Conservation (phyloP, 1,284 basidiomycete genomes). For the Lignosus rhinocerotis region DNA sequence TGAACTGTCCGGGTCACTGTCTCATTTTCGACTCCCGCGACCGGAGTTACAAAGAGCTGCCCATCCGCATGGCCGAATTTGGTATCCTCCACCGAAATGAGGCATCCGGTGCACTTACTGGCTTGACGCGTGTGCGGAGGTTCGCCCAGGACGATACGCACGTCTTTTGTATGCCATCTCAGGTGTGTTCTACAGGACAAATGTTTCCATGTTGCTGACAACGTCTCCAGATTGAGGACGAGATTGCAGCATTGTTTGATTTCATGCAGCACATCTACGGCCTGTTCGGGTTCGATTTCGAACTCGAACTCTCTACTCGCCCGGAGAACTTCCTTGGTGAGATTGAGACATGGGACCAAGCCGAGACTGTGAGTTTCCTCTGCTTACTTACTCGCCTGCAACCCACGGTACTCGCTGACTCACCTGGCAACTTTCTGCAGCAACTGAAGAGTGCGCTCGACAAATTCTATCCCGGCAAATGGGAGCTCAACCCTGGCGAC, state of each 20-base stretch:
- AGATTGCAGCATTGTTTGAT: constrained; percentile 88
- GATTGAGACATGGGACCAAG: constrained; percentile 87
- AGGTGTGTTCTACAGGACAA: constrained; percentile 45
- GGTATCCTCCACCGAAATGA: constrained; percentile 98
- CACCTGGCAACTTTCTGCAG: constrained; percentile 37
- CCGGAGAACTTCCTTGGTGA: constrained; percentile 94
- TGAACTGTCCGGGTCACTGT: constrained; percentile 99
- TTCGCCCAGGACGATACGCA: constrained; percentile 99
- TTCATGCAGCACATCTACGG: constrained; percentile 96
- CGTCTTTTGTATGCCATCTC: constrained; percentile 95
- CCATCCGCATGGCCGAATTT: constrained; percentile 97
- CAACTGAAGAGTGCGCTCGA: constrained; percentile 88
- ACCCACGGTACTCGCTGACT: background rate
- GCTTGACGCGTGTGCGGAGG: constrained; percentile 89
- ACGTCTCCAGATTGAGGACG: constrained; percentile 72
- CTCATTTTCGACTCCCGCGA: constrained; percentile 95
- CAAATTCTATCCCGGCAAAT: constrained; percentile 85
- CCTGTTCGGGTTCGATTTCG: constrained; percentile 97
- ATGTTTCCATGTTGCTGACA: background rate
- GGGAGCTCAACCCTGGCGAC: constrained; percentile 95
- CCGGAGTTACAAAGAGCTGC: constrained; percentile 93
- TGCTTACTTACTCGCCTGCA: background rate
- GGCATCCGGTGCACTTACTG: constrained; percentile 92
- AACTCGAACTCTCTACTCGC: constrained; percentile 92
- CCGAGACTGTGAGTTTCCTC: constrained; percentile 65